A percentile compares a stretch with the other conserved stretches of the same genome.
These are phyloP conservation scores for Colletotrichum tamarilloi DNA, from an alignment of 2,329 filamentous ascomycete genomes.

Conservation along the genomic window DNA sequence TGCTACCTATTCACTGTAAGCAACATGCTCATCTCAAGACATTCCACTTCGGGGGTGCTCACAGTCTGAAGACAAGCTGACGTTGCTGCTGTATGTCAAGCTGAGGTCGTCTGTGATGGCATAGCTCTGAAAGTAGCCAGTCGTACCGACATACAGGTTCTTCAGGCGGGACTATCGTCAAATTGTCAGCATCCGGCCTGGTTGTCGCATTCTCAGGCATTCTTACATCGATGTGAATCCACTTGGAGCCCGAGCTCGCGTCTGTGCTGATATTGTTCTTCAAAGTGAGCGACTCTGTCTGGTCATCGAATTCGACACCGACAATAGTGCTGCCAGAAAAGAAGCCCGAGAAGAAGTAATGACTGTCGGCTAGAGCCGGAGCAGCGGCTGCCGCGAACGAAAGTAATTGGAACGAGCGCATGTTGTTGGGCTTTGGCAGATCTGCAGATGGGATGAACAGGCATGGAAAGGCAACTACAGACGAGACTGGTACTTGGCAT, in stretches of 20 bases:
- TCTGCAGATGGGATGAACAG: not conserved
- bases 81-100: slow-evolving; percentile 22
- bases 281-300: slow-evolving; percentile 37
- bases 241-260: slow-evolving; percentile 34
- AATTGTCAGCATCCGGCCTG: not conserved
- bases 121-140: slow-evolving; percentile 25
- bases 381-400: not conserved
- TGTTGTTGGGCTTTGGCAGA: not conserved
- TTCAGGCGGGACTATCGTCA: slow-evolving; percentile 15
- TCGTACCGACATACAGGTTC: slow-evolving; percentile 22
- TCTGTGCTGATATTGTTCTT: slow-evolving; percentile 39
- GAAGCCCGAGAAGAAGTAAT: slow-evolving; percentile 28
- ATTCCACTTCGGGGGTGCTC: not conserved
- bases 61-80: slow-evolving; percentile 31
- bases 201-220: not conserved
- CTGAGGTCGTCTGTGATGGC: slow-evolving; percentile 23
- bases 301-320: slow-evolving; percentile 40
- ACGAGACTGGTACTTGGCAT: not conserved
- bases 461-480: not conserved
- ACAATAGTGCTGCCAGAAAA: slow-evolving; percentile 20
- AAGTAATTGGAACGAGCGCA: slow-evolving; percentile 12
- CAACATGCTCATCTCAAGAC: too few species aligned
- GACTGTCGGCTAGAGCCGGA: slow-evolving; percentile 13
- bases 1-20: slow-evolving; percentile 5
- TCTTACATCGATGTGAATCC: slow-evolving; percentile 38